A percentile compares a stretch with the other conserved stretches of the same genome.
Conservation (phyloP, 768 basidiomycete genomes). For the Suillus lakei region DNA sequence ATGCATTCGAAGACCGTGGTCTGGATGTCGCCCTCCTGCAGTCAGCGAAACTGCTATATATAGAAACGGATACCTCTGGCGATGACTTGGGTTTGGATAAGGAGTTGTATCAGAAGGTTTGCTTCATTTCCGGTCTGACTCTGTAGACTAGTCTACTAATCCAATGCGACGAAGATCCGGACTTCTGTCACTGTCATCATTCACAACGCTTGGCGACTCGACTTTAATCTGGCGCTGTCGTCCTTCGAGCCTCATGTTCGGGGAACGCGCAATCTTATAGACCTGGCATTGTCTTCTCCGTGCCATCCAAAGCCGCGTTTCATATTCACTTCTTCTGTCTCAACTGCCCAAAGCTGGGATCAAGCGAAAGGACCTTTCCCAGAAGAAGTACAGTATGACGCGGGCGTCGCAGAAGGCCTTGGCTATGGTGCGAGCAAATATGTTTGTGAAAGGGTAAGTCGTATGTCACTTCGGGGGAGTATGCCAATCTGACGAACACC, state of each 20-base stretch:
- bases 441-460: slow-evolving; percentile 1
- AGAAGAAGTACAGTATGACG: slow-evolving; percentile 29
- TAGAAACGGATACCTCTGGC: slow-evolving; percentile 38
- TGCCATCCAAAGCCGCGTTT: slow-evolving; percentile 29
- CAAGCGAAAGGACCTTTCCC: slow-evolving; percentile 22
- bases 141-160: not conserved
- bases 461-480: not conserved
- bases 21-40: slow-evolving; percentile 33
- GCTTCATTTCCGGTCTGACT: not conserved
- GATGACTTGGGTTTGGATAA: slow-evolving; percentile 35
- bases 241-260: slow-evolving; percentile 51
- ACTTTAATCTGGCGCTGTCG: slow-evolving; percentile 49
- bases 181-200: slow-evolving; percentile 40
- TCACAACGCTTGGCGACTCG: slow-evolving; percentile 49
- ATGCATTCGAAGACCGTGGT: slow-evolving; percentile 35
- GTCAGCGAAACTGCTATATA: slow-evolving; percentile 35
- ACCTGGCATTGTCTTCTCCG: slow-evolving; percentile 41
- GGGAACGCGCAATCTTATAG: slow-evolving; percentile 40
- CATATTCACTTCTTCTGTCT: slow-evolving; percentile 40
- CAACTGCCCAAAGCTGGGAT: slow-evolving; percentile 18
- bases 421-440: slow-evolving; percentile 40
- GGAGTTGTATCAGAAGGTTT: slow-evolving; percentile 27
- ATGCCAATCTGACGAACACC: slow-evolving; percentile 17
- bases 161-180: slow-evolving; percentile 30
- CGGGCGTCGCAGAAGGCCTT: slow-evolving; percentile 32